Evolutionary conservation across 2,329 filamentous ascomycete species (phyloP).

Genomic region (Diplodia seriata): DNA sequence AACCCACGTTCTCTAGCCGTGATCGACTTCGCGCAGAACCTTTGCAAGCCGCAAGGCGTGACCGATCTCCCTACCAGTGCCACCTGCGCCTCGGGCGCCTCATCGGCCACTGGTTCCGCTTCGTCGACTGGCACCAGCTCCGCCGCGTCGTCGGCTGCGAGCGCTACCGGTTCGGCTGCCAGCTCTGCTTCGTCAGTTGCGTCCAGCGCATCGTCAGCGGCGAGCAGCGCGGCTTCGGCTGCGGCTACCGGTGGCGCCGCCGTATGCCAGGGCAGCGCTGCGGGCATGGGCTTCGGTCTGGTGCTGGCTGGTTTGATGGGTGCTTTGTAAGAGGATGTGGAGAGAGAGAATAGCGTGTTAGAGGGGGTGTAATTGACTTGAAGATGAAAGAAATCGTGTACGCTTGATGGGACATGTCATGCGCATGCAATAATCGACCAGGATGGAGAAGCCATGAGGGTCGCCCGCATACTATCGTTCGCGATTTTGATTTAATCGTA

Average conservation of each 20-base stretch:
- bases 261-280: conserved; percentile 15
- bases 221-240: conserved; percentile 9
- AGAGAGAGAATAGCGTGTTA: background rate
- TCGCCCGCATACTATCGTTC: background rate
- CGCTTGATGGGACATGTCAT: background rate
- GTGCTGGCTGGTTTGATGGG: conserved; percentile 27
- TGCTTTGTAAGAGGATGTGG: background rate
- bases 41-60: conserved; percentile 51
- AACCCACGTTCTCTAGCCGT: conserved; percentile 42
- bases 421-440: background rate
- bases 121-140: background rate
- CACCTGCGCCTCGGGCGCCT: conserved; percentile 45
- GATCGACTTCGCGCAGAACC: conserved; percentile 50
- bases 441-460: background rate
- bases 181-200: background rate
- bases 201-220: background rate
- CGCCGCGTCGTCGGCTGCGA: conserved; percentile 9
- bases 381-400: background rate
- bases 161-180: conserved; percentile 24
- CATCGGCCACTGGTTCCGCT: conserved; percentile 31
- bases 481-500: conserved; percentile 5
- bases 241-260: conserved; percentile 5
- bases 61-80: conserved; percentile 48
- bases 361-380: background rate
- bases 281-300: conserved; percentile 24